Base-by-base conservation (phyloP, 73 alveolate genomes). In the Symbiodinium natans region DNA sequence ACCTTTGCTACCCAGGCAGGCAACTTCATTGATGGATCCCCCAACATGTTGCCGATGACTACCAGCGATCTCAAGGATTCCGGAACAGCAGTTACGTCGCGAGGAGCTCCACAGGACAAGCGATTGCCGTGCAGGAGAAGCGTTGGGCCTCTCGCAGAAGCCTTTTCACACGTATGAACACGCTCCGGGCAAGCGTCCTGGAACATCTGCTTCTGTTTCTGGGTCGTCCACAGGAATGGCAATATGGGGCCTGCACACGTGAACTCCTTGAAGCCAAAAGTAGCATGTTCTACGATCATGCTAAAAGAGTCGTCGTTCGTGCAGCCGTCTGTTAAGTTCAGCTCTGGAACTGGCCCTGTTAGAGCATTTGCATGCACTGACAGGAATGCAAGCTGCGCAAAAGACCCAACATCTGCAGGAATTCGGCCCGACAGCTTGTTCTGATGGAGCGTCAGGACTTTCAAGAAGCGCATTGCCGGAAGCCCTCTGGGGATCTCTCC, bases 111-210 rank as follows among this genome's bases (percentile, higher is more conserved):
- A 71, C 92, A 83, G 25, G 92, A 83, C 74, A 83, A 83, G 29
- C 92, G 92, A 31, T 83, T 83, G 92, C 92, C 29, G 73, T 83
- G 92, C 73, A 83, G 27, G 42, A 83, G 41, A 27, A 83, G 73
- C 38, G 41, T 46, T 11, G 92, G 92, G 25, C 92, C 92, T 23
- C 92, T 42, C 17, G 42, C 21, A 5, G 92, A 27, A 25, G 74
- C 73, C 2, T 6, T 21, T 3, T 42, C 27, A 41, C 92, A 83
- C n/a, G n/a, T n/a, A n/a, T n/a, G n/a, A n/a, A n/a, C n/a, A n/a
- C n/a, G n/a, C n/a, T n/a, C n/a, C n/a, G n/a, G n/a, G n/a, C n/a
- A n/a, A n/a, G n/a, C n/a, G n/a, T n/a, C n/a, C n/a, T n/a, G n/a
- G n/a, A n/a, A n/a, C n/a, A n/a, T n/a, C n/a, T n/a, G n/a, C n/a